These are phyloP conservation scores for Acarospora socialis DNA, from an alignment of 2,329 filamentous ascomycete genomes.

Conservation along the genomic window DNA sequence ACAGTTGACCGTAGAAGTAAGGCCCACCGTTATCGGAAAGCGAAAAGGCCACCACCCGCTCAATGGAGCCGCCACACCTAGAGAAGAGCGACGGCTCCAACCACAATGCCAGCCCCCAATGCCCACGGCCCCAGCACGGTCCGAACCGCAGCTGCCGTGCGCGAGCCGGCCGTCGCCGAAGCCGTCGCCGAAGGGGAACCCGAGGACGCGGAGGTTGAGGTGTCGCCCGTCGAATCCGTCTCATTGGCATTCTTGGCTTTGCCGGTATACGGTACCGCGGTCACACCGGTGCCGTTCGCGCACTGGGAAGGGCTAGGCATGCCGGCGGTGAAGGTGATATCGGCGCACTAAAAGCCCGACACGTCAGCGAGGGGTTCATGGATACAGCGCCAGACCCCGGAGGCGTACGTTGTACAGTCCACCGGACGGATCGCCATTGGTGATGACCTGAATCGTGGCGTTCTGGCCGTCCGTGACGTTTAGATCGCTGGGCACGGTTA, in stretches of 20 bases:
- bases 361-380: neutral
- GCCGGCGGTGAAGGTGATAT: conserved; percentile 50
- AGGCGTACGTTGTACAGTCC: conserved; percentile 51
- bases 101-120: no score
- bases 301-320: conserved; percentile 36
- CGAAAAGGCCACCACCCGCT: no score
- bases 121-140: no score
- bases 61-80: no score
- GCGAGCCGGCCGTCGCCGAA: no score
- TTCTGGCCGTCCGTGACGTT: conserved; percentile 45
- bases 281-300: conserved; percentile 43
- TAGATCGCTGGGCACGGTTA: conserved; percentile 38
- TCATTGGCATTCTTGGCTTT: conserved; percentile 31
- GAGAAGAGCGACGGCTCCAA: no score
- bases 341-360: conserved; percentile 44
- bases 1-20: no score
- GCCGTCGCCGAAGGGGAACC: no score
- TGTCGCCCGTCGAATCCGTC: no score
- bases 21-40: no score
- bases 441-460: conserved; percentile 56
- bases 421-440: conserved; percentile 40
- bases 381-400: neutral
- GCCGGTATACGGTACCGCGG: conserved; percentile 29
- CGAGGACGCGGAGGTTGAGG: no score
- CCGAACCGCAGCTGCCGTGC: no score